Evolutionary conservation across 192 early-diverging fungal genomes (phyloP).

Genomic region (Coemansia javaensis): DNA sequence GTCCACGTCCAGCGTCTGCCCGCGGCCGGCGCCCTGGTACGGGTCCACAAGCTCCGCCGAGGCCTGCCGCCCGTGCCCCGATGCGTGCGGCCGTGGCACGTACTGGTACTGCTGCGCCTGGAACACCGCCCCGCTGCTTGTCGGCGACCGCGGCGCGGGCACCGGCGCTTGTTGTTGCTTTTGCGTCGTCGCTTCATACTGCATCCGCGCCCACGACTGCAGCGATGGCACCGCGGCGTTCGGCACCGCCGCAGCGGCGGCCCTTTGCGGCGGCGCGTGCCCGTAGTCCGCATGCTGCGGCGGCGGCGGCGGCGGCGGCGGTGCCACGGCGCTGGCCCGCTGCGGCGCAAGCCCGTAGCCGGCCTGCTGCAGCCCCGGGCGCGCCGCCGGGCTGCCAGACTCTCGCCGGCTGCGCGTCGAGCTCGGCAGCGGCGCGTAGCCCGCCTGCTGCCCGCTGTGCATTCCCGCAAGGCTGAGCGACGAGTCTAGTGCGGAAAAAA

Average conservation of each 20-base stretch:
- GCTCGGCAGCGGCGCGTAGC: slow-evolving; percentile 37
- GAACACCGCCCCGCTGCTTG: no score
- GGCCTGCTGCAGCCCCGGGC: slow-evolving; percentile 35
- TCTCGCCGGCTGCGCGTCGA: slow-evolving; percentile 44
- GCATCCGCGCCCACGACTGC: slow-evolving; percentile 45
- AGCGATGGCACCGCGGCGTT: slow-evolving; percentile 15
- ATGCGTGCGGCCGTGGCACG: slow-evolving; percentile 4
- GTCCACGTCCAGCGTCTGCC: slow-evolving; percentile 36
- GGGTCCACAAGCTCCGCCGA: slow-evolving; percentile 49
- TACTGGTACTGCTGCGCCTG: slow-evolving; percentile 42
- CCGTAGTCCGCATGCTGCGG: slow-evolving; percentile 29
- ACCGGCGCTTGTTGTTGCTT: slow-evolving; percentile 3
- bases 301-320: slow-evolving; percentile 5
- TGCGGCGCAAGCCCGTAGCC: slow-evolving; percentile 5
- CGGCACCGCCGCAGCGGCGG: no score
- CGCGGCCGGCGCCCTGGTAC: slow-evolving; percentile 21
- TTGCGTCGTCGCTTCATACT: slow-evolving; percentile 25
- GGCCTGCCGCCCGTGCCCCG: slow-evolving; percentile 12
- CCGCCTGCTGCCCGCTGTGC: slow-evolving; percentile 36
- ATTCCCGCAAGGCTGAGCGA: slow-evolving; percentile 4
- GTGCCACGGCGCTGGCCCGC: no score
- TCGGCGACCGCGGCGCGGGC: background rate
- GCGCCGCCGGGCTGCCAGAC: slow-evolving; percentile 27
- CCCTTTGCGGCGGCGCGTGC: background rate
- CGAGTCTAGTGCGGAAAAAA: slow-evolving; percentile 4